Conservation (phyloP, 192 early-diverging fungal genomes). For the Geranomyces michiganensis region DNA sequence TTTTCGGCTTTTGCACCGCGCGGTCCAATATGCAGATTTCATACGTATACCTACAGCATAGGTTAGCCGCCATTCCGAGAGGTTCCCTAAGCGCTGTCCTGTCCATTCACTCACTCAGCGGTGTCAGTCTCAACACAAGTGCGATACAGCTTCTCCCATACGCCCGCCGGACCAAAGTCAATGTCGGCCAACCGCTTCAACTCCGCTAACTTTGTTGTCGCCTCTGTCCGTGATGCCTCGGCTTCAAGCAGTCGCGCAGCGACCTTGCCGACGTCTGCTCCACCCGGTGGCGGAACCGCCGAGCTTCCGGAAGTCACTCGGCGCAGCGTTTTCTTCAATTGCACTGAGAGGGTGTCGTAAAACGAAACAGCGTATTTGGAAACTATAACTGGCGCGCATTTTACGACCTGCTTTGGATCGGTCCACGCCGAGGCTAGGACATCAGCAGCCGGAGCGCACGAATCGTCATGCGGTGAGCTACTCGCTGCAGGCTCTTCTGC, state of each 20-base stretch:
- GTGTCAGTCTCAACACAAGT: conserved; percentile 73
- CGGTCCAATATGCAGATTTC: conserved; percentile 82
- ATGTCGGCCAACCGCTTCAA: conserved; percentile 57
- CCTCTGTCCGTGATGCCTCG: conserved; percentile 32
- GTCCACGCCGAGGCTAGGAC: neutral
- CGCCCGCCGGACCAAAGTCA: conserved; percentile 74
- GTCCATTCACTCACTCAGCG: conserved; percentile 59
- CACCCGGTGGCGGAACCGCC: neutral
- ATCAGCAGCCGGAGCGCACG: too few relatives aligned
- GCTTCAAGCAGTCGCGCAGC: conserved; percentile 22
- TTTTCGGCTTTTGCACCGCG: conserved; percentile 74
- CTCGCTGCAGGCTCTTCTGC: too few relatives aligned
- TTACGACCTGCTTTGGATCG: neutral
- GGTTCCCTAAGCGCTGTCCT: too few relatives aligned
- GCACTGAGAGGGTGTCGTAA: neutral
- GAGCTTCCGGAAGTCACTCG: neutral
- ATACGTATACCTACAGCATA: conserved; percentile 51
- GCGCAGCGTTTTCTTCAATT: neutral
- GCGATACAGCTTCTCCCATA: conserved; percentile 69
- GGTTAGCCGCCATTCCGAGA: neutral
- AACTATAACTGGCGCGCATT: neutral
- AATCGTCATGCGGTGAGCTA: too few relatives aligned
- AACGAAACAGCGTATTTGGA: neutral
- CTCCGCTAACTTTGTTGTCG: conserved; percentile 33
- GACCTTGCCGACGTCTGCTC: conserved; percentile 2